These are phyloP conservation scores for Ammopiptanthus mongolicus DNA, from an alignment of 306 rosid species.

Conservation along the genomic window DNA sequence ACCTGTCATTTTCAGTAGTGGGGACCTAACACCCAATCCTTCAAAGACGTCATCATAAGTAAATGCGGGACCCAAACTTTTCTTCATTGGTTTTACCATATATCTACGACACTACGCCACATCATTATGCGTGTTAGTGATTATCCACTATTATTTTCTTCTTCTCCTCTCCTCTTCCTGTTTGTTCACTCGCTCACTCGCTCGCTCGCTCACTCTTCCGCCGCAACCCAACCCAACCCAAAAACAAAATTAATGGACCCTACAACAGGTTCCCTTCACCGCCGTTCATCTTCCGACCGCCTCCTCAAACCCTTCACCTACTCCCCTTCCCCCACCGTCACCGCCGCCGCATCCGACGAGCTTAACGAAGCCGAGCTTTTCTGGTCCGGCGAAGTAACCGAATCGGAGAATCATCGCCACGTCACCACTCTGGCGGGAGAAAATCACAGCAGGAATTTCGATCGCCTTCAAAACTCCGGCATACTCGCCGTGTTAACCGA, in stretches of 20 bases:
- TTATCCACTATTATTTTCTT: neutral
- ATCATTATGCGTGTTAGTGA: neutral
- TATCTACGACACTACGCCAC: slow-evolving; percentile 46
- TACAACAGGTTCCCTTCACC: slow-evolving; percentile 34
- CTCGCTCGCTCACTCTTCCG: neutral
- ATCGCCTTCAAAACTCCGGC: slow-evolving; percentile 42
- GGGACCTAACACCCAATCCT: too few species aligned
- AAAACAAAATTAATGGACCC: slow-evolving; percentile 43
- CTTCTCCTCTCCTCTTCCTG: neutral
- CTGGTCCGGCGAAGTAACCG: slow-evolving; percentile 52
- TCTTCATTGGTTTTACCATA: neutral
- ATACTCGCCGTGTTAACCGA: slow-evolving; percentile 51
- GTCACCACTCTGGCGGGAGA: neutral
- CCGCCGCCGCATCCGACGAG: slow-evolving; percentile 32
- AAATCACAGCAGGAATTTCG: neutral
- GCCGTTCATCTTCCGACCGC: slow-evolving; percentile 53
- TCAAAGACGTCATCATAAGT: neutral
- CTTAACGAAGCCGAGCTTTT: slow-evolving; percentile 72
- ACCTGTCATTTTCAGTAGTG: neutral
- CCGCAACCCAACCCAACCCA: neutral
- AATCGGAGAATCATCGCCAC: slow-evolving; percentile 15
- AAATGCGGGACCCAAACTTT: neutral
- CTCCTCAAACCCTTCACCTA: slow-evolving; percentile 40
- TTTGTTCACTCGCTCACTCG: neutral
- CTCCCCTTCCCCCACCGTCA: neutral